These are phyloP conservation scores for Ascocoryne sarcoides DNA, from an alignment of 2,329 filamentous ascomycete genomes.

Conservation along the genomic window DNA sequence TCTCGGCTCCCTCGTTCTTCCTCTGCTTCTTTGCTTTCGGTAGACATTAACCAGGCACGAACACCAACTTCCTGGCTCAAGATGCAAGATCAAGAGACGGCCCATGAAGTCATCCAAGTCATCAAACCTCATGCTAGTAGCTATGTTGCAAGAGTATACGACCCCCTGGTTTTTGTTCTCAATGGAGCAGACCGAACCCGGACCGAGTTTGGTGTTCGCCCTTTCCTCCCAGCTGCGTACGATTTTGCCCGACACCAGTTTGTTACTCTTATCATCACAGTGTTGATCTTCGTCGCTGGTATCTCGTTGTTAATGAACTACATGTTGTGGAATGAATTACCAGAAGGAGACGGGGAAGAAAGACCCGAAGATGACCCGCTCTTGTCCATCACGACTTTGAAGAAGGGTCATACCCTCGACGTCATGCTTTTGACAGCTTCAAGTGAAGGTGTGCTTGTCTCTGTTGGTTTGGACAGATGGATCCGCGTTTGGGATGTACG, in stretches of 20 bases:
- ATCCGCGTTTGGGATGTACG: conserved; percentile 58
- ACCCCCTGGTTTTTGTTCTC: conserved; percentile 65
- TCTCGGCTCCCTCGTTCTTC: conserved; percentile 8
- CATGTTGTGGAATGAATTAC: conserved; percentile 53
- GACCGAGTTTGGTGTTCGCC: conserved; percentile 34
- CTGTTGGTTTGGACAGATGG: conserved; percentile 60
- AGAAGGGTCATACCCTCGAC: conserved; percentile 58
- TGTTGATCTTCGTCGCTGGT: conserved; percentile 53
- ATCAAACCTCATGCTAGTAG: conserved; percentile 63
- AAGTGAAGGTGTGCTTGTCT: conserved; percentile 55
- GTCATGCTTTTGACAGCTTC: conserved; percentile 56
- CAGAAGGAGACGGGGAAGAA: conserved; percentile 38
- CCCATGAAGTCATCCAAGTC: conserved; percentile 65
- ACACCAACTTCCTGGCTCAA: conserved; percentile 70
- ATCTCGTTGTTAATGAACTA: conserved; percentile 67
- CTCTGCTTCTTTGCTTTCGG: conserved; percentile 36
- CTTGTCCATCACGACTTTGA: conserved; percentile 52
- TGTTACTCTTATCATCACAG: conserved; percentile 50
- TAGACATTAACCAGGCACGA: conserved; percentile 62
- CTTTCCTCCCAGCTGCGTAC: conserved; percentile 49
- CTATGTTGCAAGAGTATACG: conserved; percentile 65
- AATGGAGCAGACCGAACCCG: conserved; percentile 58
- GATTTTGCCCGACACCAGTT: conserved; percentile 58
- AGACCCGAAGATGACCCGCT: conserved; percentile 37
- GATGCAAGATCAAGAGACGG: conserved; percentile 71